A percentile compares a stretch with the other conserved stretches of the same genome.
phyloP scores from a whole-genome alignment of 176 grass and related monocot genomes.

The Tillandsia fasciculata region DNA sequence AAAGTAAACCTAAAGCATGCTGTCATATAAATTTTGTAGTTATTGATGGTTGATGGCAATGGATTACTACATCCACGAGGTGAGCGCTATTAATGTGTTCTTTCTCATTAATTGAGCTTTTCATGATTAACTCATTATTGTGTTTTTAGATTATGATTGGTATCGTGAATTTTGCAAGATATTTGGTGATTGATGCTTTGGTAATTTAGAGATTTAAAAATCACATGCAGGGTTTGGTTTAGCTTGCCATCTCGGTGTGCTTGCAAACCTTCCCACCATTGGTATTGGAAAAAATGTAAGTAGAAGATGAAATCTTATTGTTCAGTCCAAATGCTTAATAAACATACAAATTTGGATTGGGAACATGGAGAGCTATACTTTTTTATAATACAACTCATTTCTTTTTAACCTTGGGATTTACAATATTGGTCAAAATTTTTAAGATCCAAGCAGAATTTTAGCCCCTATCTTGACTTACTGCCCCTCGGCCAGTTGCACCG shows the following conservation, averaged over 20 bases:
- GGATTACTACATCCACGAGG: constrained; percentile 91
- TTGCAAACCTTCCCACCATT: constrained; percentile 59
- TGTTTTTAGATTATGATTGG: background rate
- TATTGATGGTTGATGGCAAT: constrained; percentile 98
- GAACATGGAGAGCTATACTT: too few species aligned
- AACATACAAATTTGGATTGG: too few species aligned
- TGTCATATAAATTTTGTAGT: constrained; percentile 25
- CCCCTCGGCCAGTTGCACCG: background rate
- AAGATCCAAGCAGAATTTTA: background rate
- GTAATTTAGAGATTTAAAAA: background rate
- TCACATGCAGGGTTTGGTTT: constrained; percentile 82
- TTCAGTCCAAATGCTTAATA: background rate
- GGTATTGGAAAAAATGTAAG: constrained; percentile 93
- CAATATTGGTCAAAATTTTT: background rate
- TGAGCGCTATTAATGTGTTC: constrained; percentile 8
- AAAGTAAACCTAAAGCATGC: background rate
- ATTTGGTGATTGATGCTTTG: too few species aligned
- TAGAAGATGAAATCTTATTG: constrained; percentile 6
- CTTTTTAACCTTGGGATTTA: too few species aligned
- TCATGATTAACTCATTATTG: background rate
- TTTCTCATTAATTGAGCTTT: background rate
- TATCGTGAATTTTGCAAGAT: background rate
- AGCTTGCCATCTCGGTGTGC: constrained; percentile 86
- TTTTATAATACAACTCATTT: too few species aligned
- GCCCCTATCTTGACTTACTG: background rate